A percentile compares a stretch with the other conserved stretches of the same genome.
Evolutionary conservation across 108 stramenopile species (phyloP).

Genomic region (Skeletonema menzelii): DNA sequence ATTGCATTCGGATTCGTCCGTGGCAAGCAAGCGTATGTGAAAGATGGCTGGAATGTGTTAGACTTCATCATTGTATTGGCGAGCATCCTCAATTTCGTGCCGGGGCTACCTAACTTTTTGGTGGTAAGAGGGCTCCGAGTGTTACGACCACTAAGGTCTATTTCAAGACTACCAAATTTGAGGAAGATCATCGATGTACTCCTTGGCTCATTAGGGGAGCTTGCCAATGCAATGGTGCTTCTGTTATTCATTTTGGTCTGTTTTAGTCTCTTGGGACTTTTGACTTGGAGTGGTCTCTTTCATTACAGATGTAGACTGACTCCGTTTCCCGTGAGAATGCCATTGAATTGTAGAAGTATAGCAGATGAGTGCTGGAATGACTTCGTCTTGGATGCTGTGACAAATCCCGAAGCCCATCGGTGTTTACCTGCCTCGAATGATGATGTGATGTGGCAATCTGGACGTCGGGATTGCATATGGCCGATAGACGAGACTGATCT

Average conservation of each 20-base stretch:
- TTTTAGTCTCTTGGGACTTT: slow-evolving; percentile 70
- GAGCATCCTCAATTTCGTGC: slow-evolving; percentile 45
- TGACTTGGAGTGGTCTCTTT: slow-evolving; percentile 60
- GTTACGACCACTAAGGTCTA: slow-evolving; percentile 65
- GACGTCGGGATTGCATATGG: slow-evolving; percentile 53
- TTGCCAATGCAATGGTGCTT: slow-evolving; percentile 65
- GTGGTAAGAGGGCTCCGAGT: slow-evolving; percentile 63
- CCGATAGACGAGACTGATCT: slow-evolving; percentile 45
- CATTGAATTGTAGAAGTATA: slow-evolving; percentile 37
- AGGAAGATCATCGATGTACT: slow-evolving; percentile 61
- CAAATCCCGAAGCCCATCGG: slow-evolving; percentile 30
- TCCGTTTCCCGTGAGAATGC: slow-evolving; percentile 56
- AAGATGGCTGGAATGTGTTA: slow-evolving; percentile 69
- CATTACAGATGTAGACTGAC: slow-evolving; percentile 62
- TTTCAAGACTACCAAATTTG: slow-evolving; percentile 63
- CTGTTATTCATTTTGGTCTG: slow-evolving; percentile 58
- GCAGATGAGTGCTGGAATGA: slow-evolving; percentile 42
- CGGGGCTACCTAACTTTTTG: slow-evolving; percentile 59
- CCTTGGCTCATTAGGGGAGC: slow-evolving; percentile 49
- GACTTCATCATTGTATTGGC: slow-evolving; percentile 58
- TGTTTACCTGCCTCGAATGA: slow-evolving; percentile 49
- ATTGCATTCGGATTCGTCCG: slow-evolving; percentile 55
- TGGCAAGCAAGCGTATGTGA: slow-evolving; percentile 47
- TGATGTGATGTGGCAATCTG: slow-evolving; percentile 33
- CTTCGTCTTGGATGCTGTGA: slow-evolving; percentile 25